Base-by-base conservation (phyloP, 768 basidiomycete species). In the Strobilomyces dryophilus region DNA sequence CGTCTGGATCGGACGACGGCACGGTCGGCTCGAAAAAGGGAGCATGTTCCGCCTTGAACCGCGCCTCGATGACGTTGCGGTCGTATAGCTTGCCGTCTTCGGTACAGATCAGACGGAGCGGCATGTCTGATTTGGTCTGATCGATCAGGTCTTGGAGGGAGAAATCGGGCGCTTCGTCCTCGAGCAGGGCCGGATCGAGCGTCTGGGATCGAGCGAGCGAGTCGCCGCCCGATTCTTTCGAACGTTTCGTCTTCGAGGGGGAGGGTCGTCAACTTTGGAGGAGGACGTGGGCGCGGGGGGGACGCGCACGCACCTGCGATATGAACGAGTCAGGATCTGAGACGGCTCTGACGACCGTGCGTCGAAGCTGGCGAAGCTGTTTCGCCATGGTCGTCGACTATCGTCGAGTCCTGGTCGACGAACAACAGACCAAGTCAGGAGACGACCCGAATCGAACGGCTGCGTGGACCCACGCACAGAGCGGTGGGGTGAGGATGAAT, bases 21-120 rank as follows among this genome's bases (percentile, higher is more conserved):
- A 52, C 39, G 1, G 54, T 39, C 32, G 51, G 31, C 17, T 53
- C 61, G 40, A 63, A 62, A 14, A 60, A 46, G 2, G 39, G 34
- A 0, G 58, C 27, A 3, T 52, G 35, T 11, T 66, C 66, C 5
- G 9, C 39, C 29, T 34, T 53, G 45, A 65, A 65, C 4, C 42
- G 45, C 20, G 36, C 57, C 15, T 59, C 57, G 41, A 65, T 54
- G 7, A 47, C 57, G 4, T 53, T 47, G 12, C 53, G 63, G 48
- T 53, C 44, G 42, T 65, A 67, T 5, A 65, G 1, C 40, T 54
- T 67, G 11, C 64, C 64, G 24, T 65, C 60, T 1, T 65, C 52
- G 11, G 64, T 65, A 14, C 55, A 65, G 11, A 65, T 57, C 34
- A 65, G 53, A 31, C 57, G 65, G 11, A 65, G 53, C 2, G 64